phyloP scores from a whole-genome alignment of 2,329 filamentous ascomycete genomes.

The Diaporthe ampelina region DNA sequence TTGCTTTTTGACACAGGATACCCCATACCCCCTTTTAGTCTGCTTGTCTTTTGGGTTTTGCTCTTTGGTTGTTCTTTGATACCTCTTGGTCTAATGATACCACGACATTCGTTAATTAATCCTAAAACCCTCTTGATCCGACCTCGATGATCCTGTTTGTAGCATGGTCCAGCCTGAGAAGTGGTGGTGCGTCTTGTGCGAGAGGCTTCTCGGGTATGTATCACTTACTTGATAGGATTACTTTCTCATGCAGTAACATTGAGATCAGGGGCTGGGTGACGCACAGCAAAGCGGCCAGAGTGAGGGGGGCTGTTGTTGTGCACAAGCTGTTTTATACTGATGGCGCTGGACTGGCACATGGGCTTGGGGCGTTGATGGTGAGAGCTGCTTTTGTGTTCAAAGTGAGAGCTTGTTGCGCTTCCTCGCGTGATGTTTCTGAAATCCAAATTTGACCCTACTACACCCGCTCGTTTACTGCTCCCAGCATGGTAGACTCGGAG shows the following conservation, averaged over 20 bases:
- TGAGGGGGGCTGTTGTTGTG: too few species aligned
- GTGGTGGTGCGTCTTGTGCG: not conserved
- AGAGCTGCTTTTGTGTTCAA: not conserved
- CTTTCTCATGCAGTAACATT: too few species aligned
- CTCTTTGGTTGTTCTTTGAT: slow-evolving; percentile 15
- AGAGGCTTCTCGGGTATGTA: too few species aligned
- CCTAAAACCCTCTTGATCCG: not conserved
- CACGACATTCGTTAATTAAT: slow-evolving; percentile 31
- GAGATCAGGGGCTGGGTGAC: too few species aligned
- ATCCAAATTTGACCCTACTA: not conserved
- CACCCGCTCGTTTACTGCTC: not conserved
- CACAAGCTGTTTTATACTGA: too few species aligned
- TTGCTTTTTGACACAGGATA: slow-evolving; percentile 40
- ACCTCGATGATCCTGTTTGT: not conserved
- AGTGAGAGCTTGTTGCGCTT: not conserved
- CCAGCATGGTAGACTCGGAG: not conserved
- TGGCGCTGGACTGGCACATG: too few species aligned
- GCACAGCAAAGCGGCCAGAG: too few species aligned
- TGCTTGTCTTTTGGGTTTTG: slow-evolving; percentile 6
- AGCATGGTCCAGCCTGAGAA: not conserved
- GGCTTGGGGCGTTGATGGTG: too few species aligned
- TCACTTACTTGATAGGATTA: too few species aligned
- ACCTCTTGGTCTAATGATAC: slow-evolving; percentile 32
- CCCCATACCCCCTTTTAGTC: slow-evolving; percentile 32
- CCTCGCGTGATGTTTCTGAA: not conserved